Evolutionary conservation across 768 basidiomycete species (phyloP).

Genomic region (Amanita molliuscula): DNA sequence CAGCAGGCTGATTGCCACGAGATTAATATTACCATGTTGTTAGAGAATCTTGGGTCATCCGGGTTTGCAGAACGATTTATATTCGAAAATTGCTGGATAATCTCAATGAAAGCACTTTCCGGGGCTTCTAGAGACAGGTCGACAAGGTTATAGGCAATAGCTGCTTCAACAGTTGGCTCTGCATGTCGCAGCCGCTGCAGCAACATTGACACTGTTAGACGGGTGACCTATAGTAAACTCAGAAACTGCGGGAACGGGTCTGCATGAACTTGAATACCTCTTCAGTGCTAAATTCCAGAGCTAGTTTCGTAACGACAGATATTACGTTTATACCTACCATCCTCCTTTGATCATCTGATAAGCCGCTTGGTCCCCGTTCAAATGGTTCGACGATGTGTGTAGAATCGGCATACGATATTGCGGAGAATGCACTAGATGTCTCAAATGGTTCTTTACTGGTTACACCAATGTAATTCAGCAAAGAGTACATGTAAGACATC

Average conservation of each 20-base stretch:
- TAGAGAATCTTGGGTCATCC: slow-evolving; percentile 81
- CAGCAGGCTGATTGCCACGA: neutral
- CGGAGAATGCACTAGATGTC: slow-evolving; percentile 16
- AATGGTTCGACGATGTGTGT: slow-evolving; percentile 31
- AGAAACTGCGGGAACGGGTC: neutral
- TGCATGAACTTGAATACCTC: slow-evolving; percentile 38
- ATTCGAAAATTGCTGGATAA: slow-evolving; percentile 73
- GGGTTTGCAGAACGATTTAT: slow-evolving; percentile 83
- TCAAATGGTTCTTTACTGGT: slow-evolving; percentile 72
- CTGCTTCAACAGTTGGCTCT: slow-evolving; percentile 83
- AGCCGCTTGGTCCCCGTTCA: slow-evolving; percentile 52
- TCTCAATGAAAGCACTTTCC: slow-evolving; percentile 68
- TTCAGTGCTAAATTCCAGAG: slow-evolving; percentile 77
- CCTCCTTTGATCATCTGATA: slow-evolving; percentile 77
- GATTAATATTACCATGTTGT: slow-evolving; percentile 57
- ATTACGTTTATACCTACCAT: slow-evolving; percentile 87
- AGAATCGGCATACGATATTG: neutral
- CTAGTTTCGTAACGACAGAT: slow-evolving; percentile 79
- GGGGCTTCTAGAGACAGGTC: slow-evolving; percentile 79
- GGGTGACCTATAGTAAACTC: slow-evolving; percentile 47
- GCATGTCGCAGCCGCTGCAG: slow-evolving; percentile 78
- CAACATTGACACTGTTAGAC: slow-evolving; percentile 86
- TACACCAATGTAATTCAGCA: slow-evolving; percentile 84
- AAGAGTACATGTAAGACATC: slow-evolving; percentile 94
- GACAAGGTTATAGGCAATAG: slow-evolving; percentile 86